Base-by-base conservation (phyloP, 1,284 basidiomycete genomes). In the Caloboletus firmus region DNA sequence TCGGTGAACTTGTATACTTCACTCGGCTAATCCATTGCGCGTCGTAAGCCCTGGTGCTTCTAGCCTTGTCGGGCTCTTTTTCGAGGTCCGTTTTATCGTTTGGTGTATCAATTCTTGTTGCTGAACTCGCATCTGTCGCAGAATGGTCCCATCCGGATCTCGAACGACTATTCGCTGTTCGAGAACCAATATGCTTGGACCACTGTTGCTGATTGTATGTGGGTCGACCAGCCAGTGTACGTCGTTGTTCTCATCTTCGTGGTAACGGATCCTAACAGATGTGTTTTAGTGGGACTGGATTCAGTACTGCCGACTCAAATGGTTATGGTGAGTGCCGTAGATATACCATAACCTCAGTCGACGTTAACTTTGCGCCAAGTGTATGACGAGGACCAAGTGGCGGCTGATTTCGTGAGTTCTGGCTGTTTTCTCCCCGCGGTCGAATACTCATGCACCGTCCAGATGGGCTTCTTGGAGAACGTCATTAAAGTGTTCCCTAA, bases 151-250 rank as follows among this genome's bases (percentile, higher is more conserved):
- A 79, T 89, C 45, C 76, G 76, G 6, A 73, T 89, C 41, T 72
- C 76, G 12, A 65, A 65, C 44, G 69, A 85, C 58, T 81, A 80
- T 55, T 76, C 74, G 12, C 66, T 80, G 4, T 73, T 71, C 30
- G 63, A 74, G 13, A 87, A 88, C 57, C 65, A 75, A 9, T 76
- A 79, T 64, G 78, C 80, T 60, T 88, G 85, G 82, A 70, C 80
- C 59, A 77, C 71, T 37, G 64, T 86, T 20, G 80, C 83, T 2
- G 87, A 90, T 69, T 82, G 79, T 58, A 74, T 89, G 49, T 89
- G 84, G 84, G 72, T 89, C 43, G 88, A 89, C 63, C 85, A 89
- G 57, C 88, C 87, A 52, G 86, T 87, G 82, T 84, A 68, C 32
- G 78, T 71, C 20, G 18, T 17, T 7, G 10, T 46, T 37, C 46